A percentile compares a stretch with the other conserved stretches of the same genome.
Conservation (phyloP, 257 asterid genomes). For the Forsythia viridissima region DNA sequence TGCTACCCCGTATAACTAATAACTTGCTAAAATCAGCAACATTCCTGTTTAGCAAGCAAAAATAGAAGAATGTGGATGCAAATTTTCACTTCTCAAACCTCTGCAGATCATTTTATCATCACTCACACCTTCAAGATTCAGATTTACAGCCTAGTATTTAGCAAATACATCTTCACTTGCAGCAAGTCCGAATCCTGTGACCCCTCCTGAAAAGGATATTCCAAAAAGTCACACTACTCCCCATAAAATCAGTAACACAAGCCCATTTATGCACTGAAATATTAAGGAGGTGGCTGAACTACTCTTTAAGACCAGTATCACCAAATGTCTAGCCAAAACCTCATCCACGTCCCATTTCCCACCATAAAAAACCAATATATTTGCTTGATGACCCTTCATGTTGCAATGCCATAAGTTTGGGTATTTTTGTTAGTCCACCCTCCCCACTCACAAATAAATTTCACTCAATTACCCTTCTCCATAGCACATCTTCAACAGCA, state of each 20-base stretch:
- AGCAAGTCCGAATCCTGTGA: not conserved
- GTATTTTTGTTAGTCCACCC: not conserved
- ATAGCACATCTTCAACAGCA: not conserved
- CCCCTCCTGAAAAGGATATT: not conserved
- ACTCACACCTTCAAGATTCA: not conserved
- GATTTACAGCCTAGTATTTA: not conserved
- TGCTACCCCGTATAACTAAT: not conserved
- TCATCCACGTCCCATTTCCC: not conserved
- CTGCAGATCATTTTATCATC: not conserved
- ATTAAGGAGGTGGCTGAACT: not conserved
- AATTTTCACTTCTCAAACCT: not conserved
- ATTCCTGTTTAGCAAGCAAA: not conserved
- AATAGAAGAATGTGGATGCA: not conserved
- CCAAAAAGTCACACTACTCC: too few species aligned
- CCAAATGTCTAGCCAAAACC: not conserved
- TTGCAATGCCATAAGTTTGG: not conserved
- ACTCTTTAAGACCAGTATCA: not conserved
- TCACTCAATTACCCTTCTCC: not conserved
- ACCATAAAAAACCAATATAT: not conserved
- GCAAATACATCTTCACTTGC: not conserved
- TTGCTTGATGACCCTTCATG: not conserved
- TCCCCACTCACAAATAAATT: not conserved
- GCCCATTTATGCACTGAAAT: too few species aligned
- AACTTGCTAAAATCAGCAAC: not conserved
- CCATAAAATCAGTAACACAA: too few species aligned